Evolutionary conservation across 2,329 filamentous ascomycete species (phyloP).

Genomic region (Clonostachys rosea): DNA sequence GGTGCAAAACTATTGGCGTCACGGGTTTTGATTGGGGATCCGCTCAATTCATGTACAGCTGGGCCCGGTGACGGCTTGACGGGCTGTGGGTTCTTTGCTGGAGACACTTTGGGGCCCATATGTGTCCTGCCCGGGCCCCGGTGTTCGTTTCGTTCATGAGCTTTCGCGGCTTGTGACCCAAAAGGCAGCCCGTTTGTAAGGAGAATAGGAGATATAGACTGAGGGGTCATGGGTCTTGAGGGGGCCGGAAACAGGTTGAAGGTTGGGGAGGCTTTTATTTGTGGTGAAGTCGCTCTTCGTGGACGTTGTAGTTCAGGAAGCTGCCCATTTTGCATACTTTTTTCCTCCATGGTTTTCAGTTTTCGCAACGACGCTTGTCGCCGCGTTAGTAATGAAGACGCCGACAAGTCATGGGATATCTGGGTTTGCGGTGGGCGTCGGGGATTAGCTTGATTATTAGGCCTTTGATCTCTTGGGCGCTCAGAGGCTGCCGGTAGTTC

Average conservation of each 20-base stretch:
- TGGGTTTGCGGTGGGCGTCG: not conserved
- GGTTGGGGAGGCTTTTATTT: conserved; percentile 33
- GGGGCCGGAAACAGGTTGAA: conserved; percentile 37
- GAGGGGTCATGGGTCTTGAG: no score
- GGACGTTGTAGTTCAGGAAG: conserved; percentile 16
- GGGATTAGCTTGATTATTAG: not conserved
- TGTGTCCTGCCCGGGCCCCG: no score
- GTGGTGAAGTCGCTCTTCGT: conserved; percentile 45
- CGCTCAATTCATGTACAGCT: no score
- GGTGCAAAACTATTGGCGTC: no score
- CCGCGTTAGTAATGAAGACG: conserved; percentile 40
- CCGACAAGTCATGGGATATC: conserved; percentile 7
- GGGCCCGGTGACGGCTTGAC: no score
- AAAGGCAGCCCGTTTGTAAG: no score
- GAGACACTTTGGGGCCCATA: no score
- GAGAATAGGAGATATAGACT: no score
- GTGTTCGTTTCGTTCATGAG: no score
- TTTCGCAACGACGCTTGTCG: conserved; percentile 56
- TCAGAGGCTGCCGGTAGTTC: not conserved
- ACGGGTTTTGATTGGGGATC: no score
- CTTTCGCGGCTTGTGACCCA: no score
- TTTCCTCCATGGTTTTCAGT: conserved; percentile 48
- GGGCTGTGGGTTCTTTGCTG: no score
- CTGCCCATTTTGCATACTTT: conserved; percentile 30
- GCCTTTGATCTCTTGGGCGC: not conserved